Conservation (phyloP, 192 early-diverging fungal species). For the Mortierella claussenii region DNA sequence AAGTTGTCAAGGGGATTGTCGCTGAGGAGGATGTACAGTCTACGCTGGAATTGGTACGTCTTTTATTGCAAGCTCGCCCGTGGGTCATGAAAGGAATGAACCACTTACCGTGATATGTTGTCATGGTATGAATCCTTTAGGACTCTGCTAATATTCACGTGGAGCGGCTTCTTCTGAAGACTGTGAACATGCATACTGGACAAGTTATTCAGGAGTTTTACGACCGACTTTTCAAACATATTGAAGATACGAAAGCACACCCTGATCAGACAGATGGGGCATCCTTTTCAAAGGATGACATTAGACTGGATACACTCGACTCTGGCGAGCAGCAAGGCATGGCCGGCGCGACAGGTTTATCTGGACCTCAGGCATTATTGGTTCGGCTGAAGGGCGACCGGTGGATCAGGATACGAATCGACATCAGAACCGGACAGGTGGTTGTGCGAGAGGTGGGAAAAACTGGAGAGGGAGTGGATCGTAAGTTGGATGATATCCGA, state of each 20-base stretch:
- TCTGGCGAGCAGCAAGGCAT: constrained; percentile 17
- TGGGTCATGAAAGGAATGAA: not conserved
- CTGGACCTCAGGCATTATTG: constrained; percentile 37
- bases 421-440: constrained; percentile 59
- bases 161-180: constrained; percentile 55
- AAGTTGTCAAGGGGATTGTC: constrained; percentile 33
- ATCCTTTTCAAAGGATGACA: constrained; percentile 24
- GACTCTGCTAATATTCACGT: constrained; percentile 55
- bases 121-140: constrained; percentile 17
- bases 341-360: not conserved
- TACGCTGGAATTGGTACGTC: constrained; percentile 37
- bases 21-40: constrained; percentile 5
- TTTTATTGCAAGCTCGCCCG: not conserved
- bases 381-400: constrained; percentile 58
- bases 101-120: not conserved
- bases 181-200: constrained; percentile 54
- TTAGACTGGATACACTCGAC: constrained; percentile 24
- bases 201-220: constrained; percentile 59
- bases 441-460: constrained; percentile 57
- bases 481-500: constrained; percentile 48
- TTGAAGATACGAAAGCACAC: constrained; percentile 43
- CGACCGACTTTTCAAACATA: constrained; percentile 51
- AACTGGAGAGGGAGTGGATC: constrained; percentile 58
- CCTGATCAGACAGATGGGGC: constrained; percentile 31
- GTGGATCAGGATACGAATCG: constrained; percentile 59